These are phyloP conservation scores for Candida xyloterini DNA, from an alignment of 805 yeast species.

Conservation along the genomic window DNA sequence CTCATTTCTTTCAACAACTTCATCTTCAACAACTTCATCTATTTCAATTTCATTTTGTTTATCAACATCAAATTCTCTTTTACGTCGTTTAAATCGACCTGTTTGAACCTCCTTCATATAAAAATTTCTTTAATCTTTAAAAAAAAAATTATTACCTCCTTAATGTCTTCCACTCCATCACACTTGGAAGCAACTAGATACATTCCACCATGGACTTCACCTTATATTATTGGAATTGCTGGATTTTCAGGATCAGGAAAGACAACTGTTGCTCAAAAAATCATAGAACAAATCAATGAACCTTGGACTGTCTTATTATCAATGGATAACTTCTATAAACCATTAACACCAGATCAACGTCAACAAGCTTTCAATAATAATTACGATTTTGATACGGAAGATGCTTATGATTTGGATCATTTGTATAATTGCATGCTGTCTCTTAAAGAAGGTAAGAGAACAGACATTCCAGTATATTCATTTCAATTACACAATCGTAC, in stretches of 20 bases:
- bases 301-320: conserved; percentile 94
- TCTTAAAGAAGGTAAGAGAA: conserved; percentile 67
- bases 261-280: conserved; percentile 82
- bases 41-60: neutral
- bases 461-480: conserved; percentile 68
- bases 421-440: conserved; percentile 59
- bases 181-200: conserved; percentile 35
- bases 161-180: neutral
- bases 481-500: conserved; percentile 62
- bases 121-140: neutral
- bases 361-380: conserved; percentile 61
- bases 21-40: conserved; percentile 1
- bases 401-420: conserved; percentile 76
- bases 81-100: conserved; percentile 8
- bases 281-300: conserved; percentile 72
- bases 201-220: conserved; percentile 85
- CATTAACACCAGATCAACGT: conserved; percentile 61
- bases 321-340: conserved; percentile 87
- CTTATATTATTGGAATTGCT: conserved; percentile 83
- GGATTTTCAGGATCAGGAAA: conserved; percentile 91
- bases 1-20: neutral
- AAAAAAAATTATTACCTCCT: neutral
- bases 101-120: conserved; percentile 6
- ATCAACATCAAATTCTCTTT: conserved; percentile 5
- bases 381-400: conserved; percentile 85